Evolutionary conservation across 331 rosid genomes (phyloP).

Genomic region (Quercus lobata): DNA sequence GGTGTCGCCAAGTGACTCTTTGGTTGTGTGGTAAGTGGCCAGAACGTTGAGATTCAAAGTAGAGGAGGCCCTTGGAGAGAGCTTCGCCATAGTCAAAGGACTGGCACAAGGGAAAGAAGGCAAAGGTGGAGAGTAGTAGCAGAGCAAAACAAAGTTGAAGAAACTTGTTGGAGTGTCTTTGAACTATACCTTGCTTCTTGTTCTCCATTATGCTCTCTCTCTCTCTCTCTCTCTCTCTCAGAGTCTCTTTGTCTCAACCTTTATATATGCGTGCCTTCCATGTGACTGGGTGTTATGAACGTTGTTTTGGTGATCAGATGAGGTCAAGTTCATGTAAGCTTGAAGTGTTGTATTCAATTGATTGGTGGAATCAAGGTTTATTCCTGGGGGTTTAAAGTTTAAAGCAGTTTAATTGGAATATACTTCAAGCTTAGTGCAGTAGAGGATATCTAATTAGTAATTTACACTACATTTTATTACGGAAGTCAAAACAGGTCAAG

Average conservation of each 20-base stretch:
- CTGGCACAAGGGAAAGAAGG: conserved; percentile 23
- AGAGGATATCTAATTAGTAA: too few relatives aligned
- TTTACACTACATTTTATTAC: too few relatives aligned
- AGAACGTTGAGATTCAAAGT: conserved; percentile 86
- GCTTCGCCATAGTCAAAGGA: conserved; percentile 55
- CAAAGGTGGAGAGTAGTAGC: conserved; percentile 25
- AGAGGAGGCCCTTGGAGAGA: conserved; percentile 65
- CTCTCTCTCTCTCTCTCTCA: background rate
- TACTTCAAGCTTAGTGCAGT: too few relatives aligned
- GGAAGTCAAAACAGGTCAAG: too few relatives aligned
- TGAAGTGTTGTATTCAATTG: background rate
- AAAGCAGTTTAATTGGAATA: too few relatives aligned
- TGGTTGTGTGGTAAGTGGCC: conserved; percentile 80
- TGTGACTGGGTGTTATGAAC: background rate
- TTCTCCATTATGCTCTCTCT: conserved; percentile 1
- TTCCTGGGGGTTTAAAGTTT: too few relatives aligned
- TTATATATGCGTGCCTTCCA: conserved; percentile 3
- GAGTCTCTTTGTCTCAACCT: background rate
- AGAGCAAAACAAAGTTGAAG: conserved; percentile 23
- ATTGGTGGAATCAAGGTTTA: background rate
- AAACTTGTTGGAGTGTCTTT: background rate
- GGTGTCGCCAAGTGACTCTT: conserved; percentile 74
- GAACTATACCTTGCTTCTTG: conserved; percentile 27
- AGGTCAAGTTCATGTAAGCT: background rate
- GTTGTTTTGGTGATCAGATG: background rate